A percentile compares a stretch with the other conserved stretches of the same genome.
phyloP scores from a whole-genome alignment of 768 basidiomycete species.

The Botryobasidium botryosum region DNA sequence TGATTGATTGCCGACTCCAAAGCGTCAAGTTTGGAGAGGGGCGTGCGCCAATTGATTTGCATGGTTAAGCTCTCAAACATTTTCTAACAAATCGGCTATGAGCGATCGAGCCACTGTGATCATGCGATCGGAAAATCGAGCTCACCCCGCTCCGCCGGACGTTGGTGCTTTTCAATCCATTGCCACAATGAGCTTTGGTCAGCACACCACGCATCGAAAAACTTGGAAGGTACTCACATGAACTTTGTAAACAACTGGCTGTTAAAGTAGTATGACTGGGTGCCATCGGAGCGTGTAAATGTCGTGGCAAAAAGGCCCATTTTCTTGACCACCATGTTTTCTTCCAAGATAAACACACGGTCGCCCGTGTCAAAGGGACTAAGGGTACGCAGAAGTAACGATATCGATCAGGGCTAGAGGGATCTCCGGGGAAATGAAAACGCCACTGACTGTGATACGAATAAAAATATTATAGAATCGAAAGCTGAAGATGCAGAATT shows the following conservation, averaged over 20 bases:
- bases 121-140: neutral
- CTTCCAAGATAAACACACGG: slow-evolving; percentile 59
- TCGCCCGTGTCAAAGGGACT: slow-evolving; percentile 74
- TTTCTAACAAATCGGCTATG: slow-evolving; percentile 26
- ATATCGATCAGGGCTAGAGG: neutral
- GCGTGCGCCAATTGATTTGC: slow-evolving; percentile 63
- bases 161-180: too few relatives aligned
- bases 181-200: too few relatives aligned
- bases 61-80: slow-evolving; percentile 49
- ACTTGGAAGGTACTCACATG: too few relatives aligned
- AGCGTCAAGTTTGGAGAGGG: slow-evolving; percentile 50
- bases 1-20: slow-evolving; percentile 50
- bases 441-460: slow-evolving; percentile 58
- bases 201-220: too few relatives aligned
- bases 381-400: neutral
- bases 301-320: slow-evolving; percentile 68
- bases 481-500: slow-evolving; percentile 52
- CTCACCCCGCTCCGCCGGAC: slow-evolving; percentile 52
- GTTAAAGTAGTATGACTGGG: slow-evolving; percentile 69
- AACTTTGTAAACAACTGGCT: slow-evolving; percentile 59
- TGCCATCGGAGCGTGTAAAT: slow-evolving; percentile 55
- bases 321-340: slow-evolving; percentile 60
- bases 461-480: slow-evolving; percentile 67
- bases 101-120: slow-evolving; percentile 10
- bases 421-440: neutral